Base-by-base conservation (phyloP, 345 rosid species). In the Passiflora organensis region DNA sequence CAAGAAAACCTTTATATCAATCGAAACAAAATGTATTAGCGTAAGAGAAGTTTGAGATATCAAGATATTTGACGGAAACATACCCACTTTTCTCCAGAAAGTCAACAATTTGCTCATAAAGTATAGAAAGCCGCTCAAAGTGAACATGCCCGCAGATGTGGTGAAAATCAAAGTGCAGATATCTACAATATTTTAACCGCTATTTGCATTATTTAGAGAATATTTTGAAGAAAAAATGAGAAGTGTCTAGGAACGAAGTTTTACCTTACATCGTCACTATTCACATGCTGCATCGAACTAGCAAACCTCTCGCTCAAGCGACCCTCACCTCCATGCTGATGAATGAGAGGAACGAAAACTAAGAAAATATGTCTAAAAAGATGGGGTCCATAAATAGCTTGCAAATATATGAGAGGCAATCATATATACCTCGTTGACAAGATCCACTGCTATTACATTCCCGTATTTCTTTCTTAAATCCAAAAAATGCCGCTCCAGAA, bases 311-410 rank as follows among this genome's bases (percentile, higher is more conserved):
- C 97, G 48, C 82, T 64, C 60, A 93, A 72, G 66, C 80, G 88
- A 44, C 99, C 99, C 80, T 93, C 97, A 38, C 82, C 86, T 49
- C 99, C 99, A 67, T 85, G 89, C 99, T 89, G 86, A 72, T 60
- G 68, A 3, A 28, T 69, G 49, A 60, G 71, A 67, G 51, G 60
- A 67, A 51, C 41, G 49, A 16, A 52, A 44, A 51, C 48, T 13
- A 66, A n/a, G 24, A 46, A 65, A 59, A 3, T 28, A 28, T 28
- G 34, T 3, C 34, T 8, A 8, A 28, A 28, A 28, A n/a, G n/a
- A 28, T 28, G 3, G 34, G 8, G 34, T 28, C 34, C 34, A 28
- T 8, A 28, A 28, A 28, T 8, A n/a, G n/a, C n/a, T n/a, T n/a
- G n/a, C n/a, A n/a, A n/a, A n/a, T n/a, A n/a, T n/a, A n/a, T n/a